These are phyloP conservation scores for Papiliotrema fonsecae DNA, from an alignment of 1,284 basidiomycete genomes.

Conservation along the genomic window DNA sequence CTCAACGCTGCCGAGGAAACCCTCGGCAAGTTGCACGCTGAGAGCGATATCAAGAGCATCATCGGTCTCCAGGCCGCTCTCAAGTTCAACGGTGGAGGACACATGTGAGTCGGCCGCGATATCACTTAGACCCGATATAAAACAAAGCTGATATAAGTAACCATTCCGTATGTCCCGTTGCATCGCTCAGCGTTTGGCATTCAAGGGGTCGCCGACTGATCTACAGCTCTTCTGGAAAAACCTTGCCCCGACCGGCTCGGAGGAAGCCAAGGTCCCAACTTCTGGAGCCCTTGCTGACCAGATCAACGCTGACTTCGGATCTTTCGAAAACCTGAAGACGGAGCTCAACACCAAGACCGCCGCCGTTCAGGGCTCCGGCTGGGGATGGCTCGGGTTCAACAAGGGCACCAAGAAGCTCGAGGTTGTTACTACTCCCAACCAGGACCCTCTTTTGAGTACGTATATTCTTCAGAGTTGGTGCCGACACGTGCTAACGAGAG, in stretches of 20 bases:
- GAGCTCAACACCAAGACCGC: constrained; percentile 84
- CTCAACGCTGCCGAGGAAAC: constrained; percentile 86
- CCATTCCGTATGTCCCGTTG: constrained; percentile 36
- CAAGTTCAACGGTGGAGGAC: constrained; percentile 87
- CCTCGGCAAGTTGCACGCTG: constrained; percentile 58
- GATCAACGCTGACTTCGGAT: constrained; percentile 79
- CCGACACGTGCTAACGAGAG: constrained; percentile 39
- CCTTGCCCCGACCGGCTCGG: constrained; percentile 63
- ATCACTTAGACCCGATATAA: neutral
- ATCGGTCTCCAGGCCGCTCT: constrained; percentile 81
- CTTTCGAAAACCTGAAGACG: constrained; percentile 67
- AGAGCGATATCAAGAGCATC: constrained; percentile 64
- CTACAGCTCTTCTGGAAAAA: constrained; percentile 96
- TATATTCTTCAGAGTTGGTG: constrained; percentile 1
- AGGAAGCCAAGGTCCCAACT: constrained; percentile 58
- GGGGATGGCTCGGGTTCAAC: constrained; percentile 95
- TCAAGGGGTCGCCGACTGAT: neutral
- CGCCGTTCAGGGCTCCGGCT: constrained; percentile 92
- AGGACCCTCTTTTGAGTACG: constrained; percentile 78
- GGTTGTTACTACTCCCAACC: constrained; percentile 87
- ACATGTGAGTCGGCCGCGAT: constrained; percentile 48
- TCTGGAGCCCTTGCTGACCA: constrained; percentile 74
- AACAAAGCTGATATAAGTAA: constrained; percentile 20
- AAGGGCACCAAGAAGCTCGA: constrained; percentile 69
- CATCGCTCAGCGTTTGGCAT: neutral